Conservation (phyloP, 2,329 filamentous ascomycete genomes). For the Dactylellina cionopaga region DNA sequence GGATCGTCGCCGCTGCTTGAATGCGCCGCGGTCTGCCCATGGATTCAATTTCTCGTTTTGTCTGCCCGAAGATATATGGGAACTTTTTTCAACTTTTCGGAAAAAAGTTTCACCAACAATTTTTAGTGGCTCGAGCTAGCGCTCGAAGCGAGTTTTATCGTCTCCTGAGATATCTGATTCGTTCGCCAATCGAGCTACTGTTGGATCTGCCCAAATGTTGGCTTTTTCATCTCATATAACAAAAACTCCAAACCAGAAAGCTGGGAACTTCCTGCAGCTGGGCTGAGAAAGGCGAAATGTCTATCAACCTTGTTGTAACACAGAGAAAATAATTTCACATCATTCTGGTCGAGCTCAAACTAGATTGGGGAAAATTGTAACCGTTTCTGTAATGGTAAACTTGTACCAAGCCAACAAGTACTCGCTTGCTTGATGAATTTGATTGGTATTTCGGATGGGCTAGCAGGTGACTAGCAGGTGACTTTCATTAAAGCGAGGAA, state of each 20-base stretch:
- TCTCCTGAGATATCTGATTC: slow-evolving; percentile 25
- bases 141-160: slow-evolving; percentile 22
- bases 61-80: slow-evolving; percentile 35
- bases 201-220: slow-evolving; percentile 38
- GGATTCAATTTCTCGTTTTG: slow-evolving; percentile 7
- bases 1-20: slow-evolving; percentile 4
- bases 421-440: slow-evolving; percentile 42
- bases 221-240: slow-evolving; percentile 37
- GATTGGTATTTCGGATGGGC: slow-evolving; percentile 40
- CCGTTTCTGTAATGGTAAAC: slow-evolving; percentile 36
- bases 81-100: slow-evolving; percentile 21
- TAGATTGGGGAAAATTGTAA: slow-evolving; percentile 22
- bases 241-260: slow-evolving; percentile 26
- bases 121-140: slow-evolving; percentile 10
- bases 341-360: slow-evolving; percentile 32
- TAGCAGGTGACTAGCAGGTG: slow-evolving; percentile 45
- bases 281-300: slow-evolving; percentile 23
- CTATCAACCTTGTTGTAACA: slow-evolving; percentile 40
- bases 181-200: slow-evolving; percentile 34
- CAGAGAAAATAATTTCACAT: slow-evolving; percentile 27
- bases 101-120: slow-evolving; percentile 26
- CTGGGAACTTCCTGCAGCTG: slow-evolving; percentile 18
- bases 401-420: slow-evolving; percentile 33
- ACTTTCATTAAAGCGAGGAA: slow-evolving; percentile 34
- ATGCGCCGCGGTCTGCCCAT: not conserved